Conservation (phyloP, 23 red algal species). For the Gracilaria gracilis region DNA sequence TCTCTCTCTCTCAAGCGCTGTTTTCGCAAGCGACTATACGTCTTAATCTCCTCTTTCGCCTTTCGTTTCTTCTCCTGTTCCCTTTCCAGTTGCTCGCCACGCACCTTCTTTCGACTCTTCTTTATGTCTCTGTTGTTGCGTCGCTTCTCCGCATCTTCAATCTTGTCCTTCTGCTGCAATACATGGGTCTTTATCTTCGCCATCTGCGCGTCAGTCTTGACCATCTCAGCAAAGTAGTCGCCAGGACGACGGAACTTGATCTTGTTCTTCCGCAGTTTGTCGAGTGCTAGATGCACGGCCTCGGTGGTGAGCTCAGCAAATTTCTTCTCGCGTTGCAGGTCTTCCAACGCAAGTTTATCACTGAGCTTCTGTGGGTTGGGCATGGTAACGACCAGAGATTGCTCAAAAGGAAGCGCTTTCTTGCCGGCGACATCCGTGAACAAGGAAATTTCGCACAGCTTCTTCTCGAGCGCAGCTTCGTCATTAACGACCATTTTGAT, state of each 20-base stretch:
- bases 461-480: conserved; percentile 49
- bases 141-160: conserved; percentile 71
- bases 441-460: conserved; percentile 54
- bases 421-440: conserved; percentile 12
- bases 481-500: conserved; percentile 38
- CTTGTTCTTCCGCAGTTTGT: conserved; percentile 35
- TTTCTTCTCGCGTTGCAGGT: conserved; percentile 73
- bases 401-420: conserved; percentile 45
- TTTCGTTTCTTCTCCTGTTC: conserved; percentile 81
- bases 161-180: conserved; percentile 64
- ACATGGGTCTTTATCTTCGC: conserved; percentile 73
- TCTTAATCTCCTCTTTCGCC: conserved; percentile 67
- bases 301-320: conserved; percentile 70
- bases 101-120: conserved; percentile 64
- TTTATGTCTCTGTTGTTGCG: conserved; percentile 77
- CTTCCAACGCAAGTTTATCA: conserved; percentile 74
- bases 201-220: conserved; percentile 95
- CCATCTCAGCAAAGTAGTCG: conserved; percentile 98
- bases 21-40: conserved; percentile 64
- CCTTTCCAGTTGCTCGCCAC: conserved; percentile 60
- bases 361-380: conserved; percentile 21
- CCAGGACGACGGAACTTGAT: conserved; percentile 81
- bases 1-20: conserved; percentile 36
- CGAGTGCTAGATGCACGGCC: conserved; percentile 58
- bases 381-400: conserved; percentile 61